Evolutionary conservation across 75 land plant species (phyloP).

Genomic region (Ceratopteris richardii): DNA sequence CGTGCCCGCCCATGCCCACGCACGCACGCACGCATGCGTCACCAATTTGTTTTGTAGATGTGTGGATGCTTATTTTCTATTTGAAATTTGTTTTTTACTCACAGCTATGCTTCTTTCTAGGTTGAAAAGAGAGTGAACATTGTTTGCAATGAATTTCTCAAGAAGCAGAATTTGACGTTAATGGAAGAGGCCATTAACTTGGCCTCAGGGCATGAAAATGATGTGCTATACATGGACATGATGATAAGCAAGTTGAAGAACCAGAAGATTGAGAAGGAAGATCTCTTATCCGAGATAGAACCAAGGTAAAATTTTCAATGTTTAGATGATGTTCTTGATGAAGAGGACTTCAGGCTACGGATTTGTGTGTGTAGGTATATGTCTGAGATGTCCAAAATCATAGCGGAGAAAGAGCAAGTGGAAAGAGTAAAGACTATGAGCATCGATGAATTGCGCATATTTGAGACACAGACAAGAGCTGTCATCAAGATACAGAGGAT

Average conservation of each 20-base stretch:
- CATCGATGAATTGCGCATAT: constrained; percentile 6
- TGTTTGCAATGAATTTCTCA: constrained; percentile 9
- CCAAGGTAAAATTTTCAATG: constrained; percentile 1
- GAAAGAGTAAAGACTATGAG: constrained; percentile 2
- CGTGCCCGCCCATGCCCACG: too few species aligned
- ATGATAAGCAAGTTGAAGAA: constrained; percentile 7
- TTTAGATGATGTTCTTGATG: too few species aligned
- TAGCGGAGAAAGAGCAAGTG: not conserved
- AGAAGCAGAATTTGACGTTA: constrained; percentile 10
- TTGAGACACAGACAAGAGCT: constrained; percentile 4
- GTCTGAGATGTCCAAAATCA: constrained; percentile 2
- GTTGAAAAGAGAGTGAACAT: constrained; percentile 7
- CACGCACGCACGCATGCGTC: too few species aligned
- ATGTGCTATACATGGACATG: constrained; percentile 12
- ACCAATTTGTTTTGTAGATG: too few species aligned
- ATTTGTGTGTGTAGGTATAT: constrained; percentile 9
- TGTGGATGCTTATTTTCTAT: too few species aligned
- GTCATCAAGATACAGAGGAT: constrained; percentile 10
- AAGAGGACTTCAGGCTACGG: too few species aligned
- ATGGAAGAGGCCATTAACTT: constrained; percentile 15
- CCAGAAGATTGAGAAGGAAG: constrained; percentile 8
- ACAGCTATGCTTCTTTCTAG: not conserved
- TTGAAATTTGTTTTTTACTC: too few species aligned
- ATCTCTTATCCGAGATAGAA: constrained; percentile 2
- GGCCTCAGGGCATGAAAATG: constrained; percentile 7